Base-by-base conservation (phyloP, 495 filamentous ascomycete genomes). In the Trichoderma reesei region DNA sequence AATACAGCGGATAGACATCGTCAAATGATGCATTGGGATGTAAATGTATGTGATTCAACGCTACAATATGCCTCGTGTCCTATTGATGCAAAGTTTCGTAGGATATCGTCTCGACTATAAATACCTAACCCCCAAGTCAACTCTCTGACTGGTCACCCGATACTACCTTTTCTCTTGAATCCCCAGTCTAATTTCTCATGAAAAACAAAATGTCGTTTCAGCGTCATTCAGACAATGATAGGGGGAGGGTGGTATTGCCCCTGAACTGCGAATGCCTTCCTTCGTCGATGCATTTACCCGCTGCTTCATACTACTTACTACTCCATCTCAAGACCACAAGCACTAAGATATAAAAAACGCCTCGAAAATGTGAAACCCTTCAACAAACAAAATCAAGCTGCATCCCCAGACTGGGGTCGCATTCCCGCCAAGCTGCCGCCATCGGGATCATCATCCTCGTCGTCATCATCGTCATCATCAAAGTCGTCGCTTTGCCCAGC, bases 381-480 rank as follows among this genome's bases (percentile, higher is more conserved):
- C 2, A 33, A 56, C 5, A 5, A n/a, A 9, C 14, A 31, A 31
- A 20, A 3, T 61, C 20, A 38, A 9, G 39, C 36, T 8, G 36
- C 59, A 26, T 61, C 34, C 13, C 34, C 36, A 11, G 36, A 10
- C 11, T n/a, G 36, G 11, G 7, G 51, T 1, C 5, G 51, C 26
- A 34, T 18, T 33, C 16, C 51, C 18, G 26, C 9, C 26, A 56
- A 16, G 16, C 20, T 73, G 5, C 67, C 69, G 31, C 67, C 66
- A 11, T 75, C 72, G 26, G 26, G 26, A 1, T 26, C 26, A 1
- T 74, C 70, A 46, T 76, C 73, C 5, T 77, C 76, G 0, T 75
- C 74, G 13, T 75, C 71, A 6, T 74, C 72, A 13, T 72, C 70
- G 5, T 69, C 69, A 14, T 68, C 70, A 7, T 72, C 69, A 11